Evolutionary conservation across 1,284 basidiomycete species (phyloP).

Genomic region (Cystobasidiaceae sp.): DNA sequence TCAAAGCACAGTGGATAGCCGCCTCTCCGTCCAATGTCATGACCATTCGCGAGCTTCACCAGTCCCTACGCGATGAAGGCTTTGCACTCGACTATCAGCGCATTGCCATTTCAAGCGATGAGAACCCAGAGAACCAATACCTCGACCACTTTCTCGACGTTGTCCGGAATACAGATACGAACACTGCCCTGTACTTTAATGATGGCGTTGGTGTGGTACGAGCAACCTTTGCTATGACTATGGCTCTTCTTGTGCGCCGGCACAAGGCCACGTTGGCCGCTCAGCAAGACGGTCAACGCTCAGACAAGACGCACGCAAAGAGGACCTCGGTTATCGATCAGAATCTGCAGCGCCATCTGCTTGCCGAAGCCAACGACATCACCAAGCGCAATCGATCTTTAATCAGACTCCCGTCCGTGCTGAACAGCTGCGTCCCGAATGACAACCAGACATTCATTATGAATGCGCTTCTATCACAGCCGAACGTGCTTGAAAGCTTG

Average conservation of each 20-base stretch:
- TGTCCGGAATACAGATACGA: conserved; percentile 69
- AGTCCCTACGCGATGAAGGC: conserved; percentile 67
- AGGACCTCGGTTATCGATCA: conserved; percentile 26
- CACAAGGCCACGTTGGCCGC: conserved; percentile 76
- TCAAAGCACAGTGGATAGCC: conserved; percentile 90
- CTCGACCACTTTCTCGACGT: conserved; percentile 86
- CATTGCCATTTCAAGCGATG: conserved; percentile 85
- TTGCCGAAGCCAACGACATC: conserved; percentile 18
- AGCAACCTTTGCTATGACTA: conserved; percentile 85
- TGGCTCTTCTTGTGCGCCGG: conserved; percentile 79
- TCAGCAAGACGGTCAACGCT: conserved; percentile 65
- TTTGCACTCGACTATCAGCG: conserved; percentile 86
- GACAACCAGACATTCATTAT: conserved; percentile 12
- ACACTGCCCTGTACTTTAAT: conserved; percentile 84
- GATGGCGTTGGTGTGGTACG: conserved; percentile 96
- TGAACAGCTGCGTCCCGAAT: conserved; percentile 20
- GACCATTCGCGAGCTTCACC: conserved; percentile 84
- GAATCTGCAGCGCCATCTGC: neutral
- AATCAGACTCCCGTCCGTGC: conserved; percentile 39
- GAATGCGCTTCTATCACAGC: conserved; percentile 52
- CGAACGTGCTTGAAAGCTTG: conserved; percentile 72
- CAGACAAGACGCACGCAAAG: conserved; percentile 54
- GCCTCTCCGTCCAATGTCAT: conserved; percentile 78
- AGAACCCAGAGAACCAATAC: conserved; percentile 67
- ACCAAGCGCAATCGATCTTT: conserved; percentile 24